phyloP scores from a whole-genome alignment of 2,329 filamentous ascomycete genomes.

The Myriangium duriaei region DNA sequence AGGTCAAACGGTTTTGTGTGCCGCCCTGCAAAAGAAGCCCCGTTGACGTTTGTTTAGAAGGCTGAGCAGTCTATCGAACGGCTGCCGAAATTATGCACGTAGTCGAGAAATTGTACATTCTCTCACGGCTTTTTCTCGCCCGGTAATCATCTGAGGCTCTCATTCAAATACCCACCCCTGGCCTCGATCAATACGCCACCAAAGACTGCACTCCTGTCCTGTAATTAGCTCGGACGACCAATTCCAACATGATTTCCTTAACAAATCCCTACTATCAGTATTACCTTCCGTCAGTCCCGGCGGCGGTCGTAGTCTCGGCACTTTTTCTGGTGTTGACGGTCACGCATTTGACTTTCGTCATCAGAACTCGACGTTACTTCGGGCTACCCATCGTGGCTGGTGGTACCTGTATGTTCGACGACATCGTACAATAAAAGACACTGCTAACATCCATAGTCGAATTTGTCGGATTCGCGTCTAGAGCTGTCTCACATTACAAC shows the following conservation, averaged over 20 bases:
- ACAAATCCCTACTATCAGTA: not conserved
- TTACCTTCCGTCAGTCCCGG: constrained; percentile 11
- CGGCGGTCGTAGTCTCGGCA: constrained; percentile 11
- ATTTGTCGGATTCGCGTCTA: constrained; percentile 30
- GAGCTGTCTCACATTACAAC: constrained; percentile 19
- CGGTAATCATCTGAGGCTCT: no score
- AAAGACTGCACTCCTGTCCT: no score
- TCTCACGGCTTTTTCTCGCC: no score
- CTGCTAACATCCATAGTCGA: constrained; percentile 27
- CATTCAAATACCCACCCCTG: no score
- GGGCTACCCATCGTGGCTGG: constrained; percentile 36
- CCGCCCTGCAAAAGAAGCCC: no score
- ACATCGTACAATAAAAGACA: constrained; percentile 1
- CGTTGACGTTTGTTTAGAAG: no score
- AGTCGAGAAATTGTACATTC: no score
- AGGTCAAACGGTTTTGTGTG: no score
- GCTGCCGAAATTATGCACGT: no score
- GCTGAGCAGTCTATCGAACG: no score
- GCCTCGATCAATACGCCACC: no score
- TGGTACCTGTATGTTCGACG: constrained; percentile 31
- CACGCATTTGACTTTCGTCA: constrained; percentile 16
- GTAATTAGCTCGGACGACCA: no score
- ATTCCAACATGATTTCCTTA: not conserved
- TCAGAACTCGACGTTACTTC: constrained; percentile 36
- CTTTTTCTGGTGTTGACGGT: constrained; percentile 25